Base-by-base conservation (phyloP, 345 rosid genomes). In the Geranium rotundifolium region DNA sequence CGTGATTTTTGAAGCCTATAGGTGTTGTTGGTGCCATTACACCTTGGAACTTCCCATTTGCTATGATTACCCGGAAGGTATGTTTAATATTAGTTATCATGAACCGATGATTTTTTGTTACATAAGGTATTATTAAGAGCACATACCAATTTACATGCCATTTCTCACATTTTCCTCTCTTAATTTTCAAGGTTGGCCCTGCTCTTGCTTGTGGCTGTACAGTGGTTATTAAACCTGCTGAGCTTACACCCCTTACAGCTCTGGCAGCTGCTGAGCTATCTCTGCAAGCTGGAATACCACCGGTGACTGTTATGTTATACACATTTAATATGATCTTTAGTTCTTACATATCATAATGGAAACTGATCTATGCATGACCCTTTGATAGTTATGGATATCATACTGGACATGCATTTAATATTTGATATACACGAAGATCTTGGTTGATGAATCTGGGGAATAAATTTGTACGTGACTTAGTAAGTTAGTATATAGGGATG, bases 141-240 rank as follows among this genome's bases (percentile, higher is more conserved):
- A 56, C 19, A 17, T 29, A 29, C 20, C 63, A 12, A 55, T 17
- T 23, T 54, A 63, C 73, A 41, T 34, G 62, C 70, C 66, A 59
- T 71, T 67, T 63, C 65, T 70, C 58, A 29, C 60, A 39, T 59
- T 60, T 41, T 70, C 14, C 14, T 41, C 12, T 41, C n/a, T 9
- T 9, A 12, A n/a, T n/a, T n/a, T n/a, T 41, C 59, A 73, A 93
- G 97, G 90, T 90, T 77, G 97, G 99, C 59, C 99, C 99, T 59
- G 99, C 99, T 67, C 90, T 93, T 74, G 97, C 99, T 41, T 83
- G 90, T 83, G 99, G 99, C 46, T 93, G 99, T 80, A 90, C 99
- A 59, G 92, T 88, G 66, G 92, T 93, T 68, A 69, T 93, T 72
- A 93, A 93, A 77, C 96, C 99, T 65, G 90, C 97, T 56, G 97